Percentiles rank a stretch among this genome's conserved stretches.
phyloP scores from a whole-genome alignment of 352 stramenopile genomes.

The Phytophthora sansomeana region DNA sequence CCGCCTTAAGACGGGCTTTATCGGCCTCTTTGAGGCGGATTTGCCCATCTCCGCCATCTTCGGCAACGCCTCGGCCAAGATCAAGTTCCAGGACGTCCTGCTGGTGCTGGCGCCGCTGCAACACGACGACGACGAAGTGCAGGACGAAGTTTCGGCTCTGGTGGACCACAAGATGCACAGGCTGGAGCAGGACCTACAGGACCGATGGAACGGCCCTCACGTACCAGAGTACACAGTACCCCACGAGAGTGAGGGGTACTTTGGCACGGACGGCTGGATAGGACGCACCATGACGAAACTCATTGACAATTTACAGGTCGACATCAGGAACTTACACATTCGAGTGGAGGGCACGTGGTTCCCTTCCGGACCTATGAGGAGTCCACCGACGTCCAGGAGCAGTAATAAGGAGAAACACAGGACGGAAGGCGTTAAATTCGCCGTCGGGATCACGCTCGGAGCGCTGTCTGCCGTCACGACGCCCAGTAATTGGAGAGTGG shows the following conservation, averaged over 20 bases:
- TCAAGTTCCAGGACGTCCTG: slow-evolving; percentile 90
- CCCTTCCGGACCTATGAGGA: slow-evolving; percentile 42
- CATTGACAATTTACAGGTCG: slow-evolving; percentile 92
- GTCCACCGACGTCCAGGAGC: slow-evolving; percentile 28
- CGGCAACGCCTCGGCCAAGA: slow-evolving; percentile 77
- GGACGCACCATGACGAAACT: slow-evolving; percentile 90
- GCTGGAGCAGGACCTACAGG: slow-evolving; percentile 79
- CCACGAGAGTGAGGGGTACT: slow-evolving; percentile 88
- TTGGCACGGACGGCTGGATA: slow-evolving; percentile 90
- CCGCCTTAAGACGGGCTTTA: slow-evolving; percentile 87
- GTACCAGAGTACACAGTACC: slow-evolving; percentile 70
- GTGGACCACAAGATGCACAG: slow-evolving; percentile 74
- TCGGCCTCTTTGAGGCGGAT: slow-evolving; percentile 87
- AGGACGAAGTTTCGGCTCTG: slow-evolving; percentile 65
- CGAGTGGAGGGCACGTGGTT: slow-evolving; percentile 83
- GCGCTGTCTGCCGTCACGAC: slow-evolving; percentile 89
- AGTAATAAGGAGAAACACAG: slow-evolving; percentile 22
- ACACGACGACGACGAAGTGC: slow-evolving; percentile 75
- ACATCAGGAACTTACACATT: slow-evolving; percentile 89
- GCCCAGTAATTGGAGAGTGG: slow-evolving; percentile 84
- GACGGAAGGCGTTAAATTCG: slow-evolving; percentile 66
- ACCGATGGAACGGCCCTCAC: slow-evolving; percentile 79
- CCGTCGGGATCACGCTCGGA: slow-evolving; percentile 78
- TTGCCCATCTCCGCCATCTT: slow-evolving; percentile 90
- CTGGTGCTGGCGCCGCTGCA: slow-evolving; percentile 77